phyloP scores from a whole-genome alignment of 371 early-diverging fungal genomes.

The Gilbertella persicaria region DNA sequence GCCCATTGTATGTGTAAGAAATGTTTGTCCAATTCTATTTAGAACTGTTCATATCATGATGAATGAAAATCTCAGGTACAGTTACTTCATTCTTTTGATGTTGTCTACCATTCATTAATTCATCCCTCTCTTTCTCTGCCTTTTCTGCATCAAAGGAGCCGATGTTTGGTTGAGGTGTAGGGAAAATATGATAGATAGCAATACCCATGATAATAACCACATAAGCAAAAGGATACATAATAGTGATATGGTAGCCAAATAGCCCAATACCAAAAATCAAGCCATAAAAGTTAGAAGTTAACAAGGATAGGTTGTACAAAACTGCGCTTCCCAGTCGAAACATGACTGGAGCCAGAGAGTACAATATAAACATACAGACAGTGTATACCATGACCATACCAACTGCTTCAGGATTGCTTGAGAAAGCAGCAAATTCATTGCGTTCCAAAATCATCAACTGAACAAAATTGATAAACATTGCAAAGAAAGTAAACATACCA shows the following conservation, averaged over 20 bases:
- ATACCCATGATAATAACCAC: conserved; percentile 60
- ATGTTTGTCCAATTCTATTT: neutral
- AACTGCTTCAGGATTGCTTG: conserved; percentile 27
- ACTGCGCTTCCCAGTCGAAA: conserved; percentile 69
- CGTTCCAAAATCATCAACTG: conserved; percentile 70
- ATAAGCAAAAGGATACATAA: conserved; percentile 67
- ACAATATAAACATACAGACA: conserved; percentile 64
- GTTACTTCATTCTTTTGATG: neutral
- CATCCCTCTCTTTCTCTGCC: conserved; percentile 13
- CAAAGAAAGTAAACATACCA: conserved; percentile 71
- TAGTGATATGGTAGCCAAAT: conserved; percentile 55
- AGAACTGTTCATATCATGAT: neutral
- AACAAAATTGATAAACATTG: conserved; percentile 64
- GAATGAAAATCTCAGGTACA: neutral
- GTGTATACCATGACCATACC: conserved; percentile 64
- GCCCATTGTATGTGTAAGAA: conserved; percentile 23
- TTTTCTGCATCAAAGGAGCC: conserved; percentile 19
- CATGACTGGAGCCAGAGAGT: conserved; percentile 67
- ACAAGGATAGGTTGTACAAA: conserved; percentile 71
- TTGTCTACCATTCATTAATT: conserved; percentile 12
- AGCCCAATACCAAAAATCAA: conserved; percentile 67
- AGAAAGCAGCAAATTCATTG: conserved; percentile 26
- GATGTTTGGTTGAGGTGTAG: conserved; percentile 37
- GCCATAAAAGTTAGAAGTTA: conserved; percentile 76
- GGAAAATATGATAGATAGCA: conserved; percentile 59